Percentiles rank a stretch among this genome's conserved stretches.
Evolutionary conservation across 1,284 basidiomycete genomes (phyloP).

Genomic region (Athelia sp.): DNA sequence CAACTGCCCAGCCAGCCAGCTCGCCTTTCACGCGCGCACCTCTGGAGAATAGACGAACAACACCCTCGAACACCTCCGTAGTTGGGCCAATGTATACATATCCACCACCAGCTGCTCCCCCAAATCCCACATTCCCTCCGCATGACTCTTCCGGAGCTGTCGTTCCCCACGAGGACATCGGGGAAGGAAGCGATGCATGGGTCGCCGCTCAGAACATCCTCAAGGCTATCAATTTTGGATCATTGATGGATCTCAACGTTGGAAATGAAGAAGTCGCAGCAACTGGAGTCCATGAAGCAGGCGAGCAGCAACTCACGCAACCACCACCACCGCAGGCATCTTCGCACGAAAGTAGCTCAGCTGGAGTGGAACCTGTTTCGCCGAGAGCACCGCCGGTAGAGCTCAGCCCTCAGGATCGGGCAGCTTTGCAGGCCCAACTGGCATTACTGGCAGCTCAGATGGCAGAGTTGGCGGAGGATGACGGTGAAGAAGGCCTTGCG

Average conservation of each 20-base stretch:
- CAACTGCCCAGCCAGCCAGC: constrained; percentile 27
- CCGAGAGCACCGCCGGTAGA: constrained; percentile 10
- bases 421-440: constrained; percentile 58
- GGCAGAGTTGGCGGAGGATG: constrained; percentile 44
- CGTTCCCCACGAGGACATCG: constrained; percentile 19
- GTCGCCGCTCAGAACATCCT: constrained; percentile 73
- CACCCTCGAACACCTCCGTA: constrained; percentile 6
- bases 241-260: constrained; percentile 33
- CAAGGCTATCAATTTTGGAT: constrained; percentile 68
- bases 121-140: neutral
- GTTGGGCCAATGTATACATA: constrained; percentile 5
- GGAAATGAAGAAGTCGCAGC: constrained; percentile 10
- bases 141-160: neutral
- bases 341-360: neutral
- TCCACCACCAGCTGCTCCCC: neutral
- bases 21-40: constrained; percentile 62
- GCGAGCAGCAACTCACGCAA: neutral
- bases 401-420: constrained; percentile 35
- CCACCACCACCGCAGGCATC: constrained; percentile 7
- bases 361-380: constrained; percentile 4
- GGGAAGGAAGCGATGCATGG: constrained; percentile 55
- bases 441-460: constrained; percentile 60
- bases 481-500: constrained; percentile 21
- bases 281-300: neutral
- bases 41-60: constrained; percentile 24